phyloP scores from a whole-genome alignment of 2,329 filamentous ascomycete genomes.

The Aspergillus awamori region DNA sequence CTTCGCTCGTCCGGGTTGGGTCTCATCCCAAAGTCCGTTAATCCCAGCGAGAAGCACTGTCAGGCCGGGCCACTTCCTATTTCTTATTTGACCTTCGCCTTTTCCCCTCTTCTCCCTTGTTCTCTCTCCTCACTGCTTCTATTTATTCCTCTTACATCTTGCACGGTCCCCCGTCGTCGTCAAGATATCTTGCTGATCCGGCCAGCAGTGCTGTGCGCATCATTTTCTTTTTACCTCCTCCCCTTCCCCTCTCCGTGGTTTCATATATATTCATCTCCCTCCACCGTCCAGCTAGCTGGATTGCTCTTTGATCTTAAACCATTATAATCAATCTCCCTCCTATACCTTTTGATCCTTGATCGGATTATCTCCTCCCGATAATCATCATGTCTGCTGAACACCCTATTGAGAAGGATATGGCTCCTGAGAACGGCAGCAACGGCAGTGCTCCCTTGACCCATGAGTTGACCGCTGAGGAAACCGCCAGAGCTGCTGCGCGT shows the following conservation, averaged over 20 bases:
- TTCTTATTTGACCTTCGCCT: constrained; percentile 17
- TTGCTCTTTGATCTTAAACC: constrained; percentile 11
- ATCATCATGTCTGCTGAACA: constrained; percentile 34
- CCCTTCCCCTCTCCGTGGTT: constrained; percentile 28
- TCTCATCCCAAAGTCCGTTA: constrained; percentile 19
- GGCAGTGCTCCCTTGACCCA: constrained; percentile 25
- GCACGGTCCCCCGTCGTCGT: constrained; percentile 15
- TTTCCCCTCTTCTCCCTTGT: constrained; percentile 17
- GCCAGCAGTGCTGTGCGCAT: constrained; percentile 36
- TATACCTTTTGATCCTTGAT: constrained; percentile 2
- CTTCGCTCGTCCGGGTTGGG: constrained; percentile 19
- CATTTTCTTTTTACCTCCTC: constrained; percentile 11
- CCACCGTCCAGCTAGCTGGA: constrained; percentile 33
- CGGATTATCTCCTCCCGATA: constrained; percentile 1
- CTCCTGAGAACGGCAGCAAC: constrained; percentile 15
- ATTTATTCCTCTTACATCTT: constrained; percentile 16
- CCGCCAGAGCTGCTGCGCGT: constrained; percentile 48
- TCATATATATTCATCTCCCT: constrained; percentile 17
- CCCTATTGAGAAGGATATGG: constrained; percentile 37
- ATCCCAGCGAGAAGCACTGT: constrained; percentile 13
- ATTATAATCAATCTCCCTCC: constrained; percentile 4
- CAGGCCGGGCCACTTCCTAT: constrained; percentile 15
- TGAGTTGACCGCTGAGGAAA: constrained; percentile 48
- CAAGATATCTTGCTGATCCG: constrained; percentile 19
- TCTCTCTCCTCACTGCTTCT: constrained; percentile 10